Conservation (phyloP, 2,329 filamentous ascomycete species). For the Periglandula ipomoeae region DNA sequence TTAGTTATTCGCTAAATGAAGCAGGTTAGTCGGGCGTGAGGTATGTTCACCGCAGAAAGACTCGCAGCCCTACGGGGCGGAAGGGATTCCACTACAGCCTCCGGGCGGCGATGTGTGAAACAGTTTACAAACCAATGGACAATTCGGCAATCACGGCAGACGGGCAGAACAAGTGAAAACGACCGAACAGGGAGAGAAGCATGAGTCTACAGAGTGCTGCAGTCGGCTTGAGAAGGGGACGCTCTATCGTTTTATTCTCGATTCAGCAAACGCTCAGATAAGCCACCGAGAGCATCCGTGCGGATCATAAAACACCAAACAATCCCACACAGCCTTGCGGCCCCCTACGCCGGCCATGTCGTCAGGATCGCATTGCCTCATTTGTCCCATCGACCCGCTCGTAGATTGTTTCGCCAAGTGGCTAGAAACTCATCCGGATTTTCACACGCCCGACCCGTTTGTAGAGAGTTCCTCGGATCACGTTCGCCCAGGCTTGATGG, state of each 20-base stretch:
- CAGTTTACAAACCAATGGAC: not conserved
- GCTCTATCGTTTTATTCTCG: not conserved
- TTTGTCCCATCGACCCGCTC: not conserved
- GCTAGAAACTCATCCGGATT: not conserved
- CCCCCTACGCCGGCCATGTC: not conserved
- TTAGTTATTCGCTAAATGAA: no score
- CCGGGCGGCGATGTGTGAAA: no score
- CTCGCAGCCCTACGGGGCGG: no score
- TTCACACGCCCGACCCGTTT: not conserved
- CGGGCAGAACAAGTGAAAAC: not conserved
- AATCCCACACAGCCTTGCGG: not conserved
- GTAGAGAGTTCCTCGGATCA: no score
- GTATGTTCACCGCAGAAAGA: no score
- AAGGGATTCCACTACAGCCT: no score
- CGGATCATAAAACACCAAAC: slow-evolving; percentile 1
- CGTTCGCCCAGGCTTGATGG: no score
- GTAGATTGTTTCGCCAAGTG: not conserved
- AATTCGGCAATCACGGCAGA: not conserved
- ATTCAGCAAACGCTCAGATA: not conserved
- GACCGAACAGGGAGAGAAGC: not conserved
- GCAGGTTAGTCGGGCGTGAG: no score
- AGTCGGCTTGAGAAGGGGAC: not conserved
- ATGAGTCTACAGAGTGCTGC: not conserved
- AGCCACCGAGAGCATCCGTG: not conserved
- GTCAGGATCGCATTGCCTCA: not conserved